Evolutionary conservation across 176 grass and related monocot species (phyloP), one percentile per base, ranked within the genome.

Genomic region (Alloteropsis semialata): DNA sequence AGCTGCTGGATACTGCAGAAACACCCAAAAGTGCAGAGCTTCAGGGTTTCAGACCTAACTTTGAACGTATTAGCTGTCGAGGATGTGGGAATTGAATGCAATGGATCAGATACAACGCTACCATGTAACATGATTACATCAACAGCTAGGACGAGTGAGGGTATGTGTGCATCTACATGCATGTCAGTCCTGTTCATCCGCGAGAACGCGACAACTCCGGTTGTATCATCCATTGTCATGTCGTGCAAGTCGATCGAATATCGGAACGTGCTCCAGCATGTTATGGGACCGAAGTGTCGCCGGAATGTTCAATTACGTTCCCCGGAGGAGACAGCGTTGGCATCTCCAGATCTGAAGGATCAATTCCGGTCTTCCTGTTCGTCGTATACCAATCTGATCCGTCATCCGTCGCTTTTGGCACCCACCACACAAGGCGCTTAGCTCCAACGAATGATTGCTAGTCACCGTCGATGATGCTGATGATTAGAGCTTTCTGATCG

Each of bases 141-240:
- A n/a, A 24, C 11, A 55, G 49, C 49, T 51, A 3, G 50, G 50
- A 53, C 21, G 17, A 51, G 5, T 51, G 49, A 2, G n/a, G n/a
- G n/a, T n/a, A n/a, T n/a, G 5, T 51, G 17, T 21, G 46, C 12
- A 54, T 54, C 50, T 22, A 54, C n/a, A n/a, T n/a, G n/a, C 18
- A 54, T 22, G 18, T 22, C 50, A 54, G 50, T 54, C 19, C n/a
- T n/a, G n/a, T n/a, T n/a, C n/a, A n/a, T n/a, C n/a, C n/a, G n/a
- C n/a, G n/a, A n/a, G n/a, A n/a, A n/a, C n/a, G n/a, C n/a, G 78
- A 56, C 63, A 81, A 12, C 21, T 51, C 49, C 0, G 4, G 14
- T 42, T 81, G 78, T 69, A 81, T 41, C 63, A 55, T 68, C 46
- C 78, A 2, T 56, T 33, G 65, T 71, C 50, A 32, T 6, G 50